A percentile compares a stretch with the other conserved stretches of the same genome.
phyloP scores from a whole-genome alignment of 306 rosid species.

The Acmispon strigosus region DNA sequence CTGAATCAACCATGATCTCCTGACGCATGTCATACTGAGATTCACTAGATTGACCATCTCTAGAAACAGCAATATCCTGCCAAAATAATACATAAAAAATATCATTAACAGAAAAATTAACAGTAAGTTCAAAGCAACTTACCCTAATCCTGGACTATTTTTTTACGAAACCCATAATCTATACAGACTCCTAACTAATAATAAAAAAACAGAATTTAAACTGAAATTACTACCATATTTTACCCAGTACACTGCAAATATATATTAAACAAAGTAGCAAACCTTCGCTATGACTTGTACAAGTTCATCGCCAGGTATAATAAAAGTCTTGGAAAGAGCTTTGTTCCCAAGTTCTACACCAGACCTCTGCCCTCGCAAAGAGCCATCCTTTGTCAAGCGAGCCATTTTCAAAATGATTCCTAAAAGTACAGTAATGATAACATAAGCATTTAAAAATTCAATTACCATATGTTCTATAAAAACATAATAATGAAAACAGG shows the following conservation, averaged over 20 bases:
- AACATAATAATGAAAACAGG: slow-evolving; percentile 1
- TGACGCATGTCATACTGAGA: slow-evolving; percentile 45
- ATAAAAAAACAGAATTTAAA: neutral
- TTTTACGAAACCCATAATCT: neutral
- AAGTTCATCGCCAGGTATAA: slow-evolving; percentile 70
- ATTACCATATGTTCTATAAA: neutral
- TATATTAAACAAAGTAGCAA: slow-evolving; percentile 6
- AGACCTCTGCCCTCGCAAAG: slow-evolving; percentile 61
- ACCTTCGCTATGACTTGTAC: slow-evolving; percentile 96
- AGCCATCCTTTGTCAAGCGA: slow-evolving; percentile 67
- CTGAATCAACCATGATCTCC: slow-evolving; percentile 80
- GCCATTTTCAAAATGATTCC: slow-evolving; percentile 85
- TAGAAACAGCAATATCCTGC: slow-evolving; percentile 68
- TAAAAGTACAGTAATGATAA: slow-evolving; percentile 31
- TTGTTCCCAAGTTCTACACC: slow-evolving; percentile 48
- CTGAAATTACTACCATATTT: neutral
- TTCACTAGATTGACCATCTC: slow-evolving; percentile 50
- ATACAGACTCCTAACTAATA: neutral
- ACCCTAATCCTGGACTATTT: neutral
- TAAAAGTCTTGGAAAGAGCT: slow-evolving; percentile 61
- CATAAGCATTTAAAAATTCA: neutral
- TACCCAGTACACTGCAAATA: slow-evolving; percentile 15
- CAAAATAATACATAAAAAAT: slow-evolving; percentile 22
- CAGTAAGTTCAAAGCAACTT: neutral
- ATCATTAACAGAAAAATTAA: slow-evolving; percentile 13